phyloP scores from a whole-genome alignment of 176 grass and related monocot species.

The Musa troglodytarum region DNA sequence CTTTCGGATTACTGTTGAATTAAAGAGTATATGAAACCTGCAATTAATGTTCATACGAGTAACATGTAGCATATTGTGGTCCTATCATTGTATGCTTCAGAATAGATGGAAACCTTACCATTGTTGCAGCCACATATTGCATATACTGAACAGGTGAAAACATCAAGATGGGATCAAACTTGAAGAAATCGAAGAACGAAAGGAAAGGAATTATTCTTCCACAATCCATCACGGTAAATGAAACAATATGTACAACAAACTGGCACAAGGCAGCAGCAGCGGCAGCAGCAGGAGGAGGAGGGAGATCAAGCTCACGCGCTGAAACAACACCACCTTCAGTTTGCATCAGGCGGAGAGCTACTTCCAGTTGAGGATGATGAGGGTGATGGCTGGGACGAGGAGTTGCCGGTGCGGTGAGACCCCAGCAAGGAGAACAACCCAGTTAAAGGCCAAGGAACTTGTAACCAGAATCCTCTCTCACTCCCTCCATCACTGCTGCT shows the following conservation, averaged over 20 bases:
- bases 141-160: neutral
- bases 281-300: neutral
- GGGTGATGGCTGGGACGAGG: conserved; percentile 25
- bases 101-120: neutral
- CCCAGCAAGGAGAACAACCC: conserved; percentile 41
- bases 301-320: neutral
- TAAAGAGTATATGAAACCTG: too few relatives aligned
- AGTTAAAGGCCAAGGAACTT: conserved; percentile 38
- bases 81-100: neutral
- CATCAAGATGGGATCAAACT: neutral
- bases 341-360: conserved; percentile 19
- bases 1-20: too few relatives aligned
- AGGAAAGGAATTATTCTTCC: conserved; percentile 8
- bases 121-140: neutral
- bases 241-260: conserved; percentile 8
- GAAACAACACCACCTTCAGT: neutral
- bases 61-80: neutral
- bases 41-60: too few relatives aligned
- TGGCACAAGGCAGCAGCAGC: neutral
- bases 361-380: conserved; percentile 24
- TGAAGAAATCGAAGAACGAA: neutral
- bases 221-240: conserved; percentile 3
- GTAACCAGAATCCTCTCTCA: conserved; percentile 42
- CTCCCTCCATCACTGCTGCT: neutral
- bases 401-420: conserved; percentile 20